Percentiles rank a stretch among this genome's conserved stretches.
Conservation (phyloP, 768 basidiomycete species). For the Trametes elegans region DNA sequence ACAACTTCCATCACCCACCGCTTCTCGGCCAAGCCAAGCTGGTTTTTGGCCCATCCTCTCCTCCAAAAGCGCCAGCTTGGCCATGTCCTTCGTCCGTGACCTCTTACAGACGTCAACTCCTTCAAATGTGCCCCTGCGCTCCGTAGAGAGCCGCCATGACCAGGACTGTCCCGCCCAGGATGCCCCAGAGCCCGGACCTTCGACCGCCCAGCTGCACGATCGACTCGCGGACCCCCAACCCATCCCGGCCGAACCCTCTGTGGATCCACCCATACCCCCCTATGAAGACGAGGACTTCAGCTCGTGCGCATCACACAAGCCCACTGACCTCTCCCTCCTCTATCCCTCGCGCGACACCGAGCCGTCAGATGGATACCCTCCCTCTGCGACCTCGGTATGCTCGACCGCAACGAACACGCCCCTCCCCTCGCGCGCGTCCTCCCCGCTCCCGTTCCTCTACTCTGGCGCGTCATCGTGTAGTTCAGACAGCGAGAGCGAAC, state of each 20-base stretch:
- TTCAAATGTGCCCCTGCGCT: conserved; percentile 13
- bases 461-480: conserved; percentile 50
- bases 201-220: conserved; percentile 9
- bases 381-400: conserved; percentile 24
- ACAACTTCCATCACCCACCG: background rate
- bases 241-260: conserved; percentile 20
- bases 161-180: conserved; percentile 8
- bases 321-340: conserved; percentile 40
- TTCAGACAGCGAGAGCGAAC: conserved; percentile 58
- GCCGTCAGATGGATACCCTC: conserved; percentile 2
- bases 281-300: conserved; percentile 23
- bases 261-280: conserved; percentile 22
- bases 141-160: conserved; percentile 9
- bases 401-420: conserved; percentile 44
- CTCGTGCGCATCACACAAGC: conserved; percentile 14
- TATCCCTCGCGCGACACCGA: conserved; percentile 21
- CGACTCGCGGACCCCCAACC: conserved; percentile 2
- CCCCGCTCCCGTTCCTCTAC: conserved; percentile 56
- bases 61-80: conserved; percentile 13
- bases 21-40: conserved; percentile 11
- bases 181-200: conserved; percentile 4
- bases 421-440: conserved; percentile 59
- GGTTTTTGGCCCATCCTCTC: conserved; percentile 8
- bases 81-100: conserved; percentile 24
- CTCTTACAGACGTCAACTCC: conserved; percentile 12